Evolutionary conservation across 2,329 filamentous ascomycete genomes (phyloP), one percentile per base, ranked within the genome.

Genomic region (Ploettnerulaceae sp.): DNA sequence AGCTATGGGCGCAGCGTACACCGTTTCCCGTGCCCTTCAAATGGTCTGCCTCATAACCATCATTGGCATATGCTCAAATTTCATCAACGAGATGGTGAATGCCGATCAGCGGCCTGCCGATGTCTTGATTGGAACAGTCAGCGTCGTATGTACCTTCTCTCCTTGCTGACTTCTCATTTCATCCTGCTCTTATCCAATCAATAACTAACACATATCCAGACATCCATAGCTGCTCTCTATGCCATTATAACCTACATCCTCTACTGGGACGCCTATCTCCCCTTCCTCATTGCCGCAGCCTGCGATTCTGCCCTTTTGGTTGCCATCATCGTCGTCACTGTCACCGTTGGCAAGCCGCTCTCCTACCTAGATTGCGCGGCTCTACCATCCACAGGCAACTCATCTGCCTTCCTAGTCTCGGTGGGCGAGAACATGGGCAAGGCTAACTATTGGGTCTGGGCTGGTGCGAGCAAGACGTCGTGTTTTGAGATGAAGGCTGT

Each of bases 401-500:
- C 69, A 12, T 66, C 67, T 44, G 67, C 66, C 51, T 73, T 75
- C 50, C 64, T 76, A 46, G 62, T 67, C 45, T 57, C 59, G 5
- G 69, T 71, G 4, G 66, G 71, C 15, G 64, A 65, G 53, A 65
- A 66, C 60, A 68, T 74, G 54, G 62, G 66, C 47, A 66, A 69
- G 48, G 57, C 66, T 25, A 68, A 67, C 52, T 73, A 71, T 59
- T 64, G 72, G 42, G 62, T 70, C 34, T 76, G 76, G 66, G 71
- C 74, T 17, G 71, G 72, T 45, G 69, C 71, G 3, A 73, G 72
- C 57, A 73, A 73, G 64, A 66, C 76, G 14, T 85, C 86, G 45
- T 96, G 90, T 70, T 81, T 82, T 61, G 82, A 93, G 71, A 81
- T 89, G 65, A 94, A 95, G 74, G 79, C 85, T 12, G 79, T 93